phyloP scores from a whole-genome alignment of 768 basidiomycete species.

The Amanita thiersii region DNA sequence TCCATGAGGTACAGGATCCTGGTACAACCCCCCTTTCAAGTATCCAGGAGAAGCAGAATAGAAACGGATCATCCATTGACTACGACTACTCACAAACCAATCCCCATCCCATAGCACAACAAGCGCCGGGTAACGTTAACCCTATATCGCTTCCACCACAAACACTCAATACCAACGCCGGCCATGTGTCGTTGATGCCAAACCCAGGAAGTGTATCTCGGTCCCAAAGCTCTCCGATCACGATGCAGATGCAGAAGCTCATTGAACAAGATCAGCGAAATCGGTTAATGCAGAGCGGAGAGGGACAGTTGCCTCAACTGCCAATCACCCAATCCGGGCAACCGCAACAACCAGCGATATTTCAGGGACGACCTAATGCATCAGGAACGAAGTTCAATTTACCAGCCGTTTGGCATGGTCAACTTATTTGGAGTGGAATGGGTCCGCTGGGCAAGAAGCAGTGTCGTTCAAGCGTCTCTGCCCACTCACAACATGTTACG shows the following conservation, averaged over 20 bases:
- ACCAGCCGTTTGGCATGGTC: slow-evolving; percentile 36
- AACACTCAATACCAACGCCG: background rate
- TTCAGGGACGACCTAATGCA: slow-evolving; percentile 14
- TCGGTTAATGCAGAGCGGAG: slow-evolving; percentile 5
- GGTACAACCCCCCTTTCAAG: too few relatives aligned
- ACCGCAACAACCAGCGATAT: slow-evolving; percentile 10
- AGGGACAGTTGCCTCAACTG: background rate
- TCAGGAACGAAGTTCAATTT: slow-evolving; percentile 1
- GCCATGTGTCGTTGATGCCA: background rate
- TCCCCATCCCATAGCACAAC: background rate
- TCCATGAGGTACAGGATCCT: background rate
- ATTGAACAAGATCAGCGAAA: slow-evolving; percentile 33
- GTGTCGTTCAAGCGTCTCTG: slow-evolving; percentile 31
- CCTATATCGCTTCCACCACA: background rate
- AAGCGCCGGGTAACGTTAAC: background rate
- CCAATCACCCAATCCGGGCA: background rate
- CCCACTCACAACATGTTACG: slow-evolving; percentile 17
- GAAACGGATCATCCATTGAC: too few relatives aligned
- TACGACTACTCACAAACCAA: too few relatives aligned
- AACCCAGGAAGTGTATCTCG: background rate
- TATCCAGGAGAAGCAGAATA: too few relatives aligned
- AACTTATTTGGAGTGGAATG: slow-evolving; percentile 35
- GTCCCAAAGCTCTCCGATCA: slow-evolving; percentile 9
- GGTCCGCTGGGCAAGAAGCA: slow-evolving; percentile 28
- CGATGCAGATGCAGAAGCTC: slow-evolving; percentile 40